These are phyloP conservation scores for Celoporthe dispersa DNA, from an alignment of 2,329 filamentous ascomycete species.

Conservation along the genomic window DNA sequence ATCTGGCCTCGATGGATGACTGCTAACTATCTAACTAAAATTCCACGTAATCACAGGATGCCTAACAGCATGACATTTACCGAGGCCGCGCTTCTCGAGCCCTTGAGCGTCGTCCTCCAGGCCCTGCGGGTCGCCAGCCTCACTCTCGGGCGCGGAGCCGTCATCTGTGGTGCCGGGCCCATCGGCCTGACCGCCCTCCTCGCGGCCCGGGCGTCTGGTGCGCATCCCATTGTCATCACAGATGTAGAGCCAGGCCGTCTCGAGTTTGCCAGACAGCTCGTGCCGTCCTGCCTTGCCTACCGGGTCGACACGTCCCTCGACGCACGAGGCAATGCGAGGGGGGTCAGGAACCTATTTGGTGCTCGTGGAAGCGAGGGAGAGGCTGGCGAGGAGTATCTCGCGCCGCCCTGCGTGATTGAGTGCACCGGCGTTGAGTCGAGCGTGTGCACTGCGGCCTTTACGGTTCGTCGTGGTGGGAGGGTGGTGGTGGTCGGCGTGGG, in stretches of 20 bases:
- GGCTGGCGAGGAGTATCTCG: slow-evolving; percentile 54
- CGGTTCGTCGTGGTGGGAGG: slow-evolving; percentile 60
- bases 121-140: slow-evolving; percentile 60
- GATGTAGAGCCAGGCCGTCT: slow-evolving; percentile 62
- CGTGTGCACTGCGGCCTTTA: slow-evolving; percentile 61
- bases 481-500: slow-evolving; percentile 70
- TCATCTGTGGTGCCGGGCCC: slow-evolving; percentile 66
- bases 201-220: slow-evolving; percentile 63
- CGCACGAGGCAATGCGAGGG: slow-evolving; percentile 53
- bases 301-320: slow-evolving; percentile 52
- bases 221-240: slow-evolving; percentile 66
- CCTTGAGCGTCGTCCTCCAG: slow-evolving; percentile 65
- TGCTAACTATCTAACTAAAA: background rate
- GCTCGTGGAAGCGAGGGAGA: slow-evolving; percentile 26
- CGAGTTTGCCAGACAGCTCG: slow-evolving; percentile 60
- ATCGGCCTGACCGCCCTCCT: slow-evolving; percentile 65
- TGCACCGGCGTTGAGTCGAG: slow-evolving; percentile 70
- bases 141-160: slow-evolving; percentile 56
- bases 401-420: slow-evolving; percentile 64
- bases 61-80: slow-evolving; percentile 60
- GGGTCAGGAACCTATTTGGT: slow-evolving; percentile 59
- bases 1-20: slow-evolving; percentile 9
- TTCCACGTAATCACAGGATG: slow-evolving; percentile 39
- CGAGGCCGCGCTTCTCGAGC: slow-evolving; percentile 67
- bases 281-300: slow-evolving; percentile 59